Conservation (phyloP, 148 eudicot genomes). For the Rhododendron williamsianum region DNA sequence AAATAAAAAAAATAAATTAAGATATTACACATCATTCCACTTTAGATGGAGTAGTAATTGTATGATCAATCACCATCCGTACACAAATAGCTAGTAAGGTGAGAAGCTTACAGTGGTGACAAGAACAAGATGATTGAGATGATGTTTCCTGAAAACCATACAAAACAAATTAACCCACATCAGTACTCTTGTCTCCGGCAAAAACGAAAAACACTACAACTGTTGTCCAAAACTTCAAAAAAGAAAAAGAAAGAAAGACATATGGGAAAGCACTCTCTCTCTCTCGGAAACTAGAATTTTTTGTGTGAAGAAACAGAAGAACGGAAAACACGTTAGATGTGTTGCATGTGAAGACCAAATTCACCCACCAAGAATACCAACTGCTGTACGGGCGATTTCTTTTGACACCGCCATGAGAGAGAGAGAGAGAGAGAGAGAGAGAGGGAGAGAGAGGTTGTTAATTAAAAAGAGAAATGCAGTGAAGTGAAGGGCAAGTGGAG, state of each 20-base stretch:
- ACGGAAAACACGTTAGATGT: not conserved
- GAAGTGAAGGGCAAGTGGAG: not conserved
- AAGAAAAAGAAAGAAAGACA: not conserved
- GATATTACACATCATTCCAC: not conserved
- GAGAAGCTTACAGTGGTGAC: conserved; percentile 33
- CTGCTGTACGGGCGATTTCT: conserved; percentile 29
- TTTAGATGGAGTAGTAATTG: not conserved
- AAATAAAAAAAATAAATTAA: too few relatives aligned
- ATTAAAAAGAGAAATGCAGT: not conserved
- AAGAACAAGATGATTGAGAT: conserved; percentile 28
- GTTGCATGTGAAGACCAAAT: not conserved
- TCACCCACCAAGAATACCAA: conserved; percentile 41
- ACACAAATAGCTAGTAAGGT: not conserved
- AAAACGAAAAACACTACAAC: not conserved
- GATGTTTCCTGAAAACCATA: conserved; percentile 31
- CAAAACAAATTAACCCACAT: not conserved
- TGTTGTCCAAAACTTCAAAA: not conserved
- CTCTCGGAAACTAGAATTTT: not conserved
- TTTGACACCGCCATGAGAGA: conserved; percentile 25
- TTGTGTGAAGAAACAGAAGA: not conserved
- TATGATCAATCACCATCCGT: not conserved
- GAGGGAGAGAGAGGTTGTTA: not conserved
- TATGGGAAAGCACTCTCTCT: not conserved
- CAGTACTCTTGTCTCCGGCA: not conserved
- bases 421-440: not conserved